Base-by-base conservation (phyloP, 257 asterid species). In the Cordia subcordata region DNA sequence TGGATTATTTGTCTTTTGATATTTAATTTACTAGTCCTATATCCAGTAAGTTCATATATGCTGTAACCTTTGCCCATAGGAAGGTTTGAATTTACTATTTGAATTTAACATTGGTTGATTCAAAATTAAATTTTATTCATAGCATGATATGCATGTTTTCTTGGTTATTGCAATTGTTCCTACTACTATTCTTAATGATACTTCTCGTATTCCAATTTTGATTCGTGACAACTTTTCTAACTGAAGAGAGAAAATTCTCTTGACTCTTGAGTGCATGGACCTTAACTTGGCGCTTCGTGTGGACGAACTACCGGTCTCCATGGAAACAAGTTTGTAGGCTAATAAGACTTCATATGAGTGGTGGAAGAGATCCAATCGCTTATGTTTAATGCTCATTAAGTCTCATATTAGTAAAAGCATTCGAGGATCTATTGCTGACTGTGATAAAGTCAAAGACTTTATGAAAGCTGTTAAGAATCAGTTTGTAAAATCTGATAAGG, bases 341-440 rank as follows among this genome's bases (percentile, higher is more conserved):
- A 37, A n/a, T 5, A 64, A 19, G 57, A 0, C 9, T n/a, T 0
- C 5, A 0, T 45, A 64, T 27, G 10, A 55, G 13, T 23, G 19
- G 22, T 44, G 16, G 57, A 21, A 64, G 45, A 12, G 40, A 46
- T 64, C 57, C 10, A 45, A 64, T 56, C 37, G 47, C 55, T 45
- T 55, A 16, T 23, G 63, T 32, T 27, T 44, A n/a, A 64, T 33
- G 49, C 37, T 63, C 19, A 35, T 61, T 14, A 33, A 27, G 58
- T 23, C 22, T 20, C n/a, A 2, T 18, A 23, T 58, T 0, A 58
- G 4, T 13, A 40, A 19, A 42, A 42, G 39, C 18, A 50, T 53
- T 11, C 37, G 54, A 51, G 53, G 53, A 13, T 20, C 45, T 4
- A 60, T 47, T 12, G 11, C n/a, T 20, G 8, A 37, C 4, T 52